Percentiles rank a stretch among this genome's conserved stretches.
Evolutionary conservation across 2,329 filamentous ascomycete species (phyloP).

Genomic region (Fusarium papillatum): DNA sequence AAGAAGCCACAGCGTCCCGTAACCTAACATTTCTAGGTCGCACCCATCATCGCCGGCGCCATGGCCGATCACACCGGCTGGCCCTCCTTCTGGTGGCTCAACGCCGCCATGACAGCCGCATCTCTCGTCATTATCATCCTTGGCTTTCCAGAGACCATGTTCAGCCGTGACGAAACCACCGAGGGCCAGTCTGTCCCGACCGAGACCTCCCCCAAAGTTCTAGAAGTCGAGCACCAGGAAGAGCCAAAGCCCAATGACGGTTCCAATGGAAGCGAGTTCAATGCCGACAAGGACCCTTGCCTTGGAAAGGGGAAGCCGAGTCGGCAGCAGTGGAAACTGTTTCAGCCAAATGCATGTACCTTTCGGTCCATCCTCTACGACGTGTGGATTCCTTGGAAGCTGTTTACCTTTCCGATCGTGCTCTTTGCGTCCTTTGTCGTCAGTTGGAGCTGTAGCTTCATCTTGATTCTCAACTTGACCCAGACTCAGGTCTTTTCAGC

Average conservation of each 20-base stretch:
- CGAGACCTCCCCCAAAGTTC: not conserved
- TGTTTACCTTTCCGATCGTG: constrained; percentile 21
- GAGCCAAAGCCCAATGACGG: not conserved
- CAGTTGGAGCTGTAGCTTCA: constrained; percentile 20
- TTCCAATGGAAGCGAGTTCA: not conserved
- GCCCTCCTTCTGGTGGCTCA: not conserved
- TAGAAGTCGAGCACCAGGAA: not conserved
- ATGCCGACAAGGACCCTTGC: not conserved
- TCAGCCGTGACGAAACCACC: not conserved
- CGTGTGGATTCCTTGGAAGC: not conserved
- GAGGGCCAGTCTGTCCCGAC: not conserved
- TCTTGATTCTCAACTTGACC: constrained; percentile 18
- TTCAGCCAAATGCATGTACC: not conserved
- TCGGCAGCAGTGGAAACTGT: not conserved
- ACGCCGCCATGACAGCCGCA: not conserved
- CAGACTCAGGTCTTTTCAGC: constrained; percentile 18
- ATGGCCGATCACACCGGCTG: not conserved
- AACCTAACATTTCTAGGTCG: not conserved
- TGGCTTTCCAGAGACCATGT: not conserved
- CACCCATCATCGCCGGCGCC: not conserved
- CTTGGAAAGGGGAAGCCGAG: not conserved
- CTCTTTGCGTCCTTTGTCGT: constrained; percentile 17
- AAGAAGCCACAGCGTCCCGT: not conserved
- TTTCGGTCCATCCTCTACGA: not conserved
- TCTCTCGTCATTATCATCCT: not conserved